Base-by-base conservation (phyloP, 768 basidiomycete species). In the Hygrophoropsis aurantiaca region DNA sequence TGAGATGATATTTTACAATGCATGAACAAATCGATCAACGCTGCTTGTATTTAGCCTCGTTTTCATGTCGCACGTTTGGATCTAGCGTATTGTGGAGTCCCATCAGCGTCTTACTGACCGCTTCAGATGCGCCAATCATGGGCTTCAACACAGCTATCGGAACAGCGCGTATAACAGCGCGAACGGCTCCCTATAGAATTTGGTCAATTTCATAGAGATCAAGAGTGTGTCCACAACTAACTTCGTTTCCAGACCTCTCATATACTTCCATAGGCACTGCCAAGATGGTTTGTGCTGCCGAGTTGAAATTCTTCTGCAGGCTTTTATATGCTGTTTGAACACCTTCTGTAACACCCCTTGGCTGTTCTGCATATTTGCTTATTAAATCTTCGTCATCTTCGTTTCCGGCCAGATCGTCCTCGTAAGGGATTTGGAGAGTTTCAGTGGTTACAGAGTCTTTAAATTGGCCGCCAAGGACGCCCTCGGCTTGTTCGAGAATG, bases 241-340 rank as follows among this genome's bases (percentile, higher is more conserved):
- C 94, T 79, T 97, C 90, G 47, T 85, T 87, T 7, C 92, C 91
- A 9, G 93, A 89, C 50, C 89, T 77, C 67, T 99, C 97, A 57
- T 97, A 95, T 10, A 97, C 93, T 66, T 98, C 97, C 95, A 98
- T 97, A 1, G 97, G 97, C 1, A 99, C 92, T 1, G 97, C 95
- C 30, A 99, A 78, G 51, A 99, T 98, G 0, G 97, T 99, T 70
- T 99, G 95, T 20, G 95, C 97, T 21, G 97, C 97, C 35, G 90
- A 90, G 57, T 85, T 87, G 51, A 99, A 65, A 66, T 98, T 97
- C 59, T 73, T 82, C 43, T 80, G 83, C 58, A 99, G 66, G 59
- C 91, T 94, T 62, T 77, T 82, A 65, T 97, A 97, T n/a, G 94
- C 97, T 0, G 82, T 84, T 52, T 93, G 83, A 26, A 99, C 74